Base-by-base conservation (phyloP, 139 green algal species). In the Chlamydomonas incerta region DNA sequence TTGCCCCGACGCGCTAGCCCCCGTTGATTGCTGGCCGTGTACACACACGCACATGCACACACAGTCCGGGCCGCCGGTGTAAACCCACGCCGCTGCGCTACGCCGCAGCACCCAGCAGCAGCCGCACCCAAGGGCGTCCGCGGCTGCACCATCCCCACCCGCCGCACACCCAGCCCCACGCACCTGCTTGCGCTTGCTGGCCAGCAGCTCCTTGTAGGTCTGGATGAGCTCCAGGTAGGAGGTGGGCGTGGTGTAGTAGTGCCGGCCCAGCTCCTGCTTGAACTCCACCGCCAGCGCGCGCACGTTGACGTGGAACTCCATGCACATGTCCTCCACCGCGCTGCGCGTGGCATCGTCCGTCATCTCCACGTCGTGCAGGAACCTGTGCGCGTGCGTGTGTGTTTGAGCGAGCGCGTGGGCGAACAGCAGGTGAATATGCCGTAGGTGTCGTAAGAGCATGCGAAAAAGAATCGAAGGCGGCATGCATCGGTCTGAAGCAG, bases 171-270 rank as follows among this genome's bases (percentile, higher is more conserved):
- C 41, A 5, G 41, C 41, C 41, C 41, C 41, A 21, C 84, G 24
- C 70, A 89, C 82, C 60, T 76, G 80, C 41, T 85, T 81, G 28
- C 87, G 88, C 87, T 95, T 95, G 55, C 73, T 71, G 26, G 35
- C 87, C 3, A 94, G 90, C 71, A 95, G 88, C 67, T 88, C 85
- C 90, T 94, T 93, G 89, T 91, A 96, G 1, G 90, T 92, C 81
- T 89, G 79, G 57, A 96, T 93, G 68, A 96, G 92, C 90, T 95
- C 92, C 83, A 95, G 92, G 87, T 95, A 95, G n/a, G 74, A 90
- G 68, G 93, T 95, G 62, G 93, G 91, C 41, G 93, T 95, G 37
- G 90, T 86, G 88, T 95, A 95, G 81, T 93, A 92, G 87, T 93
- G 81, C 41, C 91, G 91, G 60, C 87, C 55, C 31, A 82, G 55